A percentile compares a stretch with the other conserved stretches of the same genome.
Evolutionary conservation across 352 stramenopile species (phyloP).

Genomic region (Peronospora belbahrii): DNA sequence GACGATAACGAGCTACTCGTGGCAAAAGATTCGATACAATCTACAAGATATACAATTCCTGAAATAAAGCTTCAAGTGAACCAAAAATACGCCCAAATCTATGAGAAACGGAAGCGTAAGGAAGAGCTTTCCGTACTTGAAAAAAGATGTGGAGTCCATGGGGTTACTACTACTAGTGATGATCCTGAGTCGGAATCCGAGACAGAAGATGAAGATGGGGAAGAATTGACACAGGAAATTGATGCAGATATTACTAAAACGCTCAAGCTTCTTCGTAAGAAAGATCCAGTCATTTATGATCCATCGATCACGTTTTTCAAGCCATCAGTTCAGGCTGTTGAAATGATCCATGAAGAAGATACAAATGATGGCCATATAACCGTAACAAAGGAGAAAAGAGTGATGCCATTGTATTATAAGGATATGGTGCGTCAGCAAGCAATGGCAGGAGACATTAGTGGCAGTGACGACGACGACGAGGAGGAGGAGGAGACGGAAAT

Average conservation of each 20-base stretch:
- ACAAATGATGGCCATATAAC: conserved; percentile 15
- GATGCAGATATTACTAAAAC: conserved; percentile 77
- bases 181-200: conserved; percentile 70
- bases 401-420: conserved; percentile 84
- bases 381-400: conserved; percentile 32
- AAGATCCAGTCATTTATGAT: conserved; percentile 91
- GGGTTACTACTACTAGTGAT: too few relatives aligned
- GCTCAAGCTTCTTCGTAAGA: conserved; percentile 86
- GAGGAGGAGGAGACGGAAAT: conserved; percentile 33
- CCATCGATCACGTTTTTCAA: conserved; percentile 86
- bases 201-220: conserved; percentile 79
- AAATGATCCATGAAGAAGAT: conserved; percentile 18
- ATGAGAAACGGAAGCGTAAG: conserved; percentile 71
- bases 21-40: conserved; percentile 14
- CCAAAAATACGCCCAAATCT: conserved; percentile 63
- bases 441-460: conserved; percentile 74
- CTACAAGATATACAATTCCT: conserved; percentile 2
- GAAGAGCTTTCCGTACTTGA: conserved; percentile 63
- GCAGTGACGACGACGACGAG: conserved; percentile 33
- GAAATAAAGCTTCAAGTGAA: conserved; percentile 66
- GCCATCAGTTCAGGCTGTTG: conserved; percentile 20
- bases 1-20: conserved; percentile 31
- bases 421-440: conserved; percentile 94
- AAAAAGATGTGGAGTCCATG: conserved; percentile 26
- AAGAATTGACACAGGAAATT: conserved; percentile 63